Percentiles rank a stretch among this genome's conserved stretches.
Evolutionary conservation across 345 rosid genomes (phyloP).

Genomic region (Raphanus sativus): DNA sequence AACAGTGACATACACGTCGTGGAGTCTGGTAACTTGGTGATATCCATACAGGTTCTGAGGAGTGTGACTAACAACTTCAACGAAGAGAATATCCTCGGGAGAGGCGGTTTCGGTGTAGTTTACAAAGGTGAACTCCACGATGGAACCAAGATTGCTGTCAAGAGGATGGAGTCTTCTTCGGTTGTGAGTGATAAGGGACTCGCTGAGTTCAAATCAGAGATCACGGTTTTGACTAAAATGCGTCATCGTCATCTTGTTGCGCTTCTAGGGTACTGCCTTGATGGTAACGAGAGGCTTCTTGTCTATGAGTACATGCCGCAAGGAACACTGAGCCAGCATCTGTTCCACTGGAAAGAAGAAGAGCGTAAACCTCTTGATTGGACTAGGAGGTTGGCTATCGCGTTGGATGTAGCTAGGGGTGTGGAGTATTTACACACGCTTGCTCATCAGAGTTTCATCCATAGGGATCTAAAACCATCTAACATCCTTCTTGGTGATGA

Average conservation of each 20-base stretch:
- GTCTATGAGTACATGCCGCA: slow-evolving; percentile 65
- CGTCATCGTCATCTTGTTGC: slow-evolving; percentile 84
- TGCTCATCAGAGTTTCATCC: slow-evolving; percentile 64
- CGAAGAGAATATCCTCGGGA: slow-evolving; percentile 68
- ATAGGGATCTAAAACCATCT: slow-evolving; percentile 61
- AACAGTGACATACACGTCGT: slow-evolving; percentile 65
- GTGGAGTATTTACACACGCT: slow-evolving; percentile 62
- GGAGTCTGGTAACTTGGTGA: slow-evolving; percentile 73
- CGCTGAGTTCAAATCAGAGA: slow-evolving; percentile 75
- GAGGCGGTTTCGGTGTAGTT: slow-evolving; percentile 86
- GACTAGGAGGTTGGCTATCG: slow-evolving; percentile 57
- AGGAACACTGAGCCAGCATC: slow-evolving; percentile 55
- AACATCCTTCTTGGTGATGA: slow-evolving; percentile 66
- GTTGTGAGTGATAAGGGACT: slow-evolving; percentile 60
- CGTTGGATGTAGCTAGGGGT: slow-evolving; percentile 59
- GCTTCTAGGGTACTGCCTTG: slow-evolving; percentile 82
- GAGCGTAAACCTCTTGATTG: slow-evolving; percentile 53
- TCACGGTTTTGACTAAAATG: slow-evolving; percentile 77
- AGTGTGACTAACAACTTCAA: slow-evolving; percentile 74
- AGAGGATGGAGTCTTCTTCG: slow-evolving; percentile 73
- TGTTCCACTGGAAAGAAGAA: slow-evolving; percentile 55
- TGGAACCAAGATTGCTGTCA: slow-evolving; percentile 88
- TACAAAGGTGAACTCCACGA: slow-evolving; percentile 83
- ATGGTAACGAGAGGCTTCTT: slow-evolving; percentile 83
- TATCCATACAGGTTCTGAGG: slow-evolving; percentile 71